A percentile compares a stretch with the other conserved stretches of the same genome.
phyloP scores from a whole-genome alignment of 164 flowering plant genomes.

The Umbilicus rupestris region DNA sequence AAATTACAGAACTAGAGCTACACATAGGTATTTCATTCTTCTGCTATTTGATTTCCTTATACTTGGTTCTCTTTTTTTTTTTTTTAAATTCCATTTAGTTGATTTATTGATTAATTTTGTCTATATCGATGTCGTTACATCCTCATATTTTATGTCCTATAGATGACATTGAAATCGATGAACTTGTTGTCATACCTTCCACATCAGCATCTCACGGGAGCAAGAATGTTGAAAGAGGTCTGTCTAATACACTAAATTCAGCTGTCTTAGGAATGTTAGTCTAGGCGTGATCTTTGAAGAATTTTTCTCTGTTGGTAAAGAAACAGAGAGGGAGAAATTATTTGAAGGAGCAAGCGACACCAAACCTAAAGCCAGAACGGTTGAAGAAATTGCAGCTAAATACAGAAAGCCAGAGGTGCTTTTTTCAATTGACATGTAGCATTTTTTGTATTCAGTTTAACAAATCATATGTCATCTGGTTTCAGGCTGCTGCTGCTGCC shows the following conservation, averaged over 20 bases:
- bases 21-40: conserved; percentile 28
- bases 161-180: conserved; percentile 92
- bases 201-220: conserved; percentile 27
- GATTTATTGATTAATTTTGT: neutral
- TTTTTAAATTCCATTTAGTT: neutral
- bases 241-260: conserved; percentile 10
- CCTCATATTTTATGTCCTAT: conserved; percentile 5
- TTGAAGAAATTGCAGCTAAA: conserved; percentile 73
- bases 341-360: conserved; percentile 45
- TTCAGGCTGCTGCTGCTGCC: conserved; percentile 63
- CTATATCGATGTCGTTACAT: neutral
- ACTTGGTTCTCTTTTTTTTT: neutral
- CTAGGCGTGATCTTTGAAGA: neutral
- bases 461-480: conserved; percentile 13
- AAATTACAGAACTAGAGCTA: conserved; percentile 27
- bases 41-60: neutral
- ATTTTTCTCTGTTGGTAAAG: conserved; percentile 28
- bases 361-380: conserved; percentile 60
- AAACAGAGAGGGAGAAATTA: conserved; percentile 48
- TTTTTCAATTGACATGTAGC: neutral
- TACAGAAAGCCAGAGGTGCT: conserved; percentile 63
- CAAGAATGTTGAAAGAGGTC: conserved; percentile 32
- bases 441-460: neutral
- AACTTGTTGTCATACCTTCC: conserved; percentile 20
- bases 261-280: neutral